These are phyloP conservation scores for Umbelopsis sp. DNA, from an alignment of 371 early-diverging fungal species.

Conservation along the genomic window DNA sequence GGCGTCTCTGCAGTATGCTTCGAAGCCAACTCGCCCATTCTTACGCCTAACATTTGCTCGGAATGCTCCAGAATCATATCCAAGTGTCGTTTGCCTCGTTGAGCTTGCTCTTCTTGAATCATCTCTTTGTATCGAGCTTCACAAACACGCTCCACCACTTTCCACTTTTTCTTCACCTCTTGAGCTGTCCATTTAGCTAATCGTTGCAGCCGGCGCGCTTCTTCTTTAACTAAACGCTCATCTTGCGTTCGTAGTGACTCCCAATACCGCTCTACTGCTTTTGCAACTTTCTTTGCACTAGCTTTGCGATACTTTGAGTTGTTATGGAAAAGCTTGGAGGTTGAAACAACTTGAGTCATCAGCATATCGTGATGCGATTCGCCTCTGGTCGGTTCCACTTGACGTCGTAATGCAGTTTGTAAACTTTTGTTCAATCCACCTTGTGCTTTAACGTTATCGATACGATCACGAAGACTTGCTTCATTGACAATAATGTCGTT, in stretches of 20 bases:
- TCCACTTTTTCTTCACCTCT: slow-evolving; percentile 73
- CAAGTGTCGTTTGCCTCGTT: slow-evolving; percentile 65
- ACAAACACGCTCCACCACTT: slow-evolving; percentile 62
- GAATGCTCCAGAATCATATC: slow-evolving; percentile 75
- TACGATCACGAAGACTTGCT: slow-evolving; percentile 41
- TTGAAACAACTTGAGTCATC: slow-evolving; percentile 40
- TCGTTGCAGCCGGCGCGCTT: slow-evolving; percentile 53
- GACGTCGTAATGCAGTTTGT: slow-evolving; percentile 34
- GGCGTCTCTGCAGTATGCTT: slow-evolving; percentile 4
- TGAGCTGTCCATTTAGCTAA: slow-evolving; percentile 70
- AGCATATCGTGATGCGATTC: slow-evolving; percentile 42
- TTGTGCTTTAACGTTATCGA: slow-evolving; percentile 39
- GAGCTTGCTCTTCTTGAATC: slow-evolving; percentile 60
- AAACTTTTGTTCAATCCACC: slow-evolving; percentile 51
- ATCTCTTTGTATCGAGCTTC: slow-evolving; percentile 62
- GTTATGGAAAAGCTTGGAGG: slow-evolving; percentile 46
- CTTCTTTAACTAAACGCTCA: slow-evolving; percentile 51
- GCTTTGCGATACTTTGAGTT: slow-evolving; percentile 49
- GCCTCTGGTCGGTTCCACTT: slow-evolving; percentile 36
- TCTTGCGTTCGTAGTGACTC: slow-evolving; percentile 54
- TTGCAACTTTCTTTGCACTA: slow-evolving; percentile 59
- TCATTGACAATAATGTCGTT: slow-evolving; percentile 47
- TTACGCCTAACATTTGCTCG: slow-evolving; percentile 71
- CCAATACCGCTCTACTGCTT: slow-evolving; percentile 62
- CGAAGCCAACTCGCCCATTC: slow-evolving; percentile 52